Conservation (phyloP, 1,284 basidiomycete genomes). For the Ceratobasidium sp. region DNA sequence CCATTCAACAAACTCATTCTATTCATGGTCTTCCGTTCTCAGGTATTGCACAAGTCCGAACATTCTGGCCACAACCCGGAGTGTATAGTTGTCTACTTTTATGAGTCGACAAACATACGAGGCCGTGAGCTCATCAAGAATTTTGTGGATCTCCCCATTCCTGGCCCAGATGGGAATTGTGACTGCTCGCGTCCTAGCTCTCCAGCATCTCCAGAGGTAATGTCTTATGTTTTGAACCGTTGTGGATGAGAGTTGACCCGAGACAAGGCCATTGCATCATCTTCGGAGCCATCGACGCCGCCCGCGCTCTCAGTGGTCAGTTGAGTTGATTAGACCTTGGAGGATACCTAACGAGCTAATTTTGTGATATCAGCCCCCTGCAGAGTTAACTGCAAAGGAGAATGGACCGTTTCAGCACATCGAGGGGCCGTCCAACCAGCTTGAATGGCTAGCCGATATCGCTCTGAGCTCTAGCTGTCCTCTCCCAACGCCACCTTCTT, state of each 20-base stretch:
- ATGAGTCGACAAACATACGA: constrained; percentile 24
- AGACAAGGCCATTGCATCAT: not conserved
- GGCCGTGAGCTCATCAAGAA: not conserved
- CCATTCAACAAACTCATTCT: not conserved
- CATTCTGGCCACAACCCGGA: not conserved
- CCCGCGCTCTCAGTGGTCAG: not conserved
- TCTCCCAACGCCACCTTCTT: not conserved
- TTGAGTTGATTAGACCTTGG: not conserved
- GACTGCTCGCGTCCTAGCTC: not conserved
- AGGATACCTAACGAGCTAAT: not conserved
- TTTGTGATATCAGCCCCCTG: not conserved
- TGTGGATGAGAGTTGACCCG: not conserved
- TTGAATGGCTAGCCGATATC: not conserved
- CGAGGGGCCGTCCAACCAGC: constrained; percentile 1
- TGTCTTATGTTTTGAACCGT: not conserved
- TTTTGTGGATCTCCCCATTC: constrained; percentile 6
- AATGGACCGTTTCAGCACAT: not conserved
- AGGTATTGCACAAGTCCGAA: not conserved
- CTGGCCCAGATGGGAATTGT: not conserved
- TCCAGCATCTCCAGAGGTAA: not conserved
- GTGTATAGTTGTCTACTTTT: constrained; percentile 4
- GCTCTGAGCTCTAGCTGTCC: not conserved
- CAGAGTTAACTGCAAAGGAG: not conserved
- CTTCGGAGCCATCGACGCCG: not conserved
- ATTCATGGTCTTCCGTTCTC: not conserved